These are phyloP conservation scores for Andrographis paniculata DNA, from an alignment of 305 asterid species.

Conservation along the genomic window DNA sequence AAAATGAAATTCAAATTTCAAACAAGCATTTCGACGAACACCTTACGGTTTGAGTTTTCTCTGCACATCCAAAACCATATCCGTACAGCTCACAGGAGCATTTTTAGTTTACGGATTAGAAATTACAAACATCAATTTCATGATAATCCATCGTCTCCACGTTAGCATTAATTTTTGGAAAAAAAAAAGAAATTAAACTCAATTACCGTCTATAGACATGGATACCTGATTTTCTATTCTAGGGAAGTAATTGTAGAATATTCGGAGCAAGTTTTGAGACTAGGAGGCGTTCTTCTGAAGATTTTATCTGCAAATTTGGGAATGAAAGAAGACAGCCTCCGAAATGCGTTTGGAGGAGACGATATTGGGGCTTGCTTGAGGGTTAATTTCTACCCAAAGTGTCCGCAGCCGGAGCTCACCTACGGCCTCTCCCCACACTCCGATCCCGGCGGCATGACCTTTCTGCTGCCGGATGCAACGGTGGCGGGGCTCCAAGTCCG, in stretches of 20 bases:
- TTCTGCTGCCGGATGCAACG: conserved; percentile 57
- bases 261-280: conserved; percentile 36
- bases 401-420: conserved; percentile 87
- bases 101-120: too few species aligned
- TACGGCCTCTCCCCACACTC: conserved; percentile 82
- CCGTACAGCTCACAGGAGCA: too few species aligned
- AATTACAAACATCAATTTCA: too few species aligned
- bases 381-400: conserved; percentile 68
- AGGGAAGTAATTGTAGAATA: conserved; percentile 53
- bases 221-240: neutral
- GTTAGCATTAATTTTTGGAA: too few species aligned
- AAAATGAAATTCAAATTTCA: too few species aligned
- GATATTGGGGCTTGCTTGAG: conserved; percentile 58
- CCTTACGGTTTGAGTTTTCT: too few species aligned
- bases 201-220: too few species aligned
- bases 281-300: conserved; percentile 44
- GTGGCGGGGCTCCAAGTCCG: conserved; percentile 82
- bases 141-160: too few species aligned
- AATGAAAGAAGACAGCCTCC: conserved; percentile 39
- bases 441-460: conserved; percentile 80
- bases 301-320: conserved; percentile 54
- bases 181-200: too few species aligned
- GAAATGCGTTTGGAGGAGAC: conserved; percentile 62
- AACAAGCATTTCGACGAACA: too few species aligned
- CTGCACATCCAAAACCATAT: too few species aligned